Evolutionary conservation across 2,329 filamentous ascomycete genomes (phyloP), one percentile per base, ranked within the genome.

Genomic region (Verticillium dahliae): DNA sequence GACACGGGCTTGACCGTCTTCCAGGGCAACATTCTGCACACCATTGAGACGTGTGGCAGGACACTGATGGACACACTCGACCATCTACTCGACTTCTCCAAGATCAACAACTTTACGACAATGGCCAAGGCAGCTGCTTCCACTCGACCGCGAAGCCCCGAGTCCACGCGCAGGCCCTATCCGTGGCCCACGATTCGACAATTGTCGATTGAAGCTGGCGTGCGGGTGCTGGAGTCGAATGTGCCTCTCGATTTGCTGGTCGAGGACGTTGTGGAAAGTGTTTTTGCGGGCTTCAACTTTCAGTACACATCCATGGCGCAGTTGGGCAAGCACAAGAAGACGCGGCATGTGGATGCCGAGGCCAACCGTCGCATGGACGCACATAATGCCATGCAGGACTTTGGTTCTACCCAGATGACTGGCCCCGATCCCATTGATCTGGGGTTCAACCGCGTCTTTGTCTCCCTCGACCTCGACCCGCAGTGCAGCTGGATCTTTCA

Each of bases 381-480:
- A 6, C n/a, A 50, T 1, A 50, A 50, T 3, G 63, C 63, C 0
- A 63, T 63, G 34, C 63, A 66, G 37, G 60, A 60, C 14, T 54
- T 66, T 4, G 64, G 65, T n/a, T 59, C 64, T 11, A 66, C 65
- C 5, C 62, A 63, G 6, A 57, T 63, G 6, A 45, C 60, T 3
- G 63, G 65, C 4, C 59, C 56, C 1, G 15, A 61, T 10, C 55
- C 58, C 3, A 60, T 62, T n/a, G 38, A 50, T 22, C 56, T 60
- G 14, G 60, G 13, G 1, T 62, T 69, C 22, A 63, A 61, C n/a
- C 60, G 60, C 13, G 61, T 66, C 33, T 62, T 65, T 10, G 76
- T 86, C 33, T 74, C 83, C 18, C 70, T 86, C 13, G 80, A 86
- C 65, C 79, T 86, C 9, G 73, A 76, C 3, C 76, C 67, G 65